These are phyloP conservation scores for Rheum nobile DNA, from an alignment of 148 eudicot species.

Conservation along the genomic window DNA sequence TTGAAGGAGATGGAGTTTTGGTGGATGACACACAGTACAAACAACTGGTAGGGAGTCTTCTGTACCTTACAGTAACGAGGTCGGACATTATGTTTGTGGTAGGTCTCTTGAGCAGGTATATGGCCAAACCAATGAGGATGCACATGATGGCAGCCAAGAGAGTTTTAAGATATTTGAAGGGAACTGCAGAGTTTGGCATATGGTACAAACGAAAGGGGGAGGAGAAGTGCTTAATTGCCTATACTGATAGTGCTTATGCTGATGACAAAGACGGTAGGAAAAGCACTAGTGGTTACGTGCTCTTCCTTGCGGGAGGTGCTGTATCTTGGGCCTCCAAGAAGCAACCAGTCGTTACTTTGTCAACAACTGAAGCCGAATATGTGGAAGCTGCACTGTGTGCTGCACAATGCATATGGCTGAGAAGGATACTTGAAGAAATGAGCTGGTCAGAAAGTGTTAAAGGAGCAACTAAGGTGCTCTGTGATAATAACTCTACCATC, in stretches of 20 bases:
- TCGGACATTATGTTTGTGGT: not conserved
- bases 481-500: not conserved
- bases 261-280: conserved; percentile 5
- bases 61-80: conserved; percentile 5
- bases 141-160: conserved; percentile 2
- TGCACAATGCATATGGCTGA: not conserved
- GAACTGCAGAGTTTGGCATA: conserved; percentile 6
- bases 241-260: conserved; percentile 8
- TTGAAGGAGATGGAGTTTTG: not conserved
- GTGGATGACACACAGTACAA: not conserved
- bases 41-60: conserved; percentile 1
- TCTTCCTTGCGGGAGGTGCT: not conserved
- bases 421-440: not conserved
- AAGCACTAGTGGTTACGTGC: conserved; percentile 4
- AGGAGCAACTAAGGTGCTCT: not conserved
- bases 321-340: conserved; percentile 12
- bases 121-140: not conserved
- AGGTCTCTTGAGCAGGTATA: not conserved
- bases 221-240: not conserved
- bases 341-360: conserved; percentile 10
- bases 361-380: not conserved
- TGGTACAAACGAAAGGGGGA: not conserved
- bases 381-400: not conserved
- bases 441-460: not conserved
- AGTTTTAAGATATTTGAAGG: conserved; percentile 4